Evolutionary conservation across 768 basidiomycete genomes (phyloP), one percentile per base, ranked within the genome.

Genomic region (Tylopilus rubrobrunneus): DNA sequence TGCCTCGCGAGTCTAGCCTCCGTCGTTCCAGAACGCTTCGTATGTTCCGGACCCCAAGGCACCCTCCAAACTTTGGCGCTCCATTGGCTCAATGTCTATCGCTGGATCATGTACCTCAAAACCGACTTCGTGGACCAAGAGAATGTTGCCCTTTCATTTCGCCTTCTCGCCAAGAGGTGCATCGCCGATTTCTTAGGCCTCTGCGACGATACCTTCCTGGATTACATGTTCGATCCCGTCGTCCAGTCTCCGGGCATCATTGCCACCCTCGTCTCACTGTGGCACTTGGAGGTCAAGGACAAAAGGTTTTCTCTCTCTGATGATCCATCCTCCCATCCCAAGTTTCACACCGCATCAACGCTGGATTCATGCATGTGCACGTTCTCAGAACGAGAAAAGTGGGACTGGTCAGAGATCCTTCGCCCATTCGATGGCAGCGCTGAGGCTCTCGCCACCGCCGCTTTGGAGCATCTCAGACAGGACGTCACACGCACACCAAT

Each of bases 361-460:
- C 42, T 70, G 42, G 68, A 68, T 41, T 57, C 58, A 1, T 68
- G 68, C 59, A 68, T 69, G 67, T 62, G 60, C 27, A 15, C 53
- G 2, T 68, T 68, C 15, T 55, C 67, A 9, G 36, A 53, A 7
- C 41, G 49, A 12, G 69, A 68, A 51, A 50, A 1, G 5, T 68
- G 68, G 68, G 45, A 57, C 33, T 68, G 68, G 67, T 46, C 44
- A 6, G 68, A 68, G 48, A 59, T 68, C 43, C 45, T 68, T 12
- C 49, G 36, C 19, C 58, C 67, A 19, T 68, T 68, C 12, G 51
- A 49, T 34, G 60, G 57, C 45, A 51, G 66, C 4, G 43, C 52
- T 15, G 55, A 48, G 10, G 49, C 40, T 36, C 44, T 68, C 37
- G 67, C 67, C 25, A 31, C 56, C 28, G 60, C 64, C 25, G 62